Base-by-base conservation (phyloP, 306 rosid genomes). In the Parietaria judaica region DNA sequence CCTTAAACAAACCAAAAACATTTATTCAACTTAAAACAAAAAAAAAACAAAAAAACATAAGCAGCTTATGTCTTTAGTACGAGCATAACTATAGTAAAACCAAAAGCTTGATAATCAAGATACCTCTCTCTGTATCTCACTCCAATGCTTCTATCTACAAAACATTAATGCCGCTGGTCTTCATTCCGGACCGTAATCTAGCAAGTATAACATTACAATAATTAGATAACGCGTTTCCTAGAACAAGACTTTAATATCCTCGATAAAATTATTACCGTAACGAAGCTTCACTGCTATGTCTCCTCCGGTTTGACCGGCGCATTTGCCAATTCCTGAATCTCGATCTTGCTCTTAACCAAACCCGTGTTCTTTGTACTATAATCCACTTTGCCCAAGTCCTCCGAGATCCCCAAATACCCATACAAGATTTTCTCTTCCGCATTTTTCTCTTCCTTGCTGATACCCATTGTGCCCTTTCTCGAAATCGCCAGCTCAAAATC, bases 351-450 rank as follows among this genome's bases (percentile, higher is more conserved):
- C 82, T 92, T 88, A 37, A 92, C 64, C 64, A 68, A 14, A 75
- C 84, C 59, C 70, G 74, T 60, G 41, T 76, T 88, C 83, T 83
- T 83, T 39, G 83, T 68, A 46, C 68, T 76, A 66, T 75, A 80
- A 62, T 92, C 95, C 43, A 92, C 80, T 72, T 72, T 83, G 67
- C 82, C 95, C 63, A 88, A 70, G 78, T 88, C 96, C 54, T 88
- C 96, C 7, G 92, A 84, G 61, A 82, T 80, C 39, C 88, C 99
- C 75, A 88, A 70, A 65, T 86, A 88, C 46, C 98, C 96, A 79
- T 68, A 82, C 13, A 92, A 78, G 36, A 88, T 73, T 51, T 49
- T 64, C 61, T 77, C 75, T 75, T 92, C 98, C 47, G 67, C 72
- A 45, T 51, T 46, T 37, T 60, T 64, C 5, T 68, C 72, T 59